phyloP scores from a whole-genome alignment of 495 filamentous ascomycete species.

The Penicillium flavigenum region DNA sequence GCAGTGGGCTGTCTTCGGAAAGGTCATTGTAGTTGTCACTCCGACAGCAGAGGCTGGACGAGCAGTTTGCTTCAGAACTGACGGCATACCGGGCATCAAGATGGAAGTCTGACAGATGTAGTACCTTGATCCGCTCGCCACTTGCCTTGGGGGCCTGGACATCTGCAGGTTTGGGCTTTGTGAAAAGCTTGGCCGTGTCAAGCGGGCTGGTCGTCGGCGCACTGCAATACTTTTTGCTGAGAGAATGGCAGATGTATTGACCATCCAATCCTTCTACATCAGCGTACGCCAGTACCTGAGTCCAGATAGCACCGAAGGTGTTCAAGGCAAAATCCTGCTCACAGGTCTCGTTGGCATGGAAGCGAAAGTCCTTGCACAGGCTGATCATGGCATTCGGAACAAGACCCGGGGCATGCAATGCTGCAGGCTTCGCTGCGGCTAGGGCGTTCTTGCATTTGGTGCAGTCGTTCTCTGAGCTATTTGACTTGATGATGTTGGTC shows the following conservation, averaged over 20 bases:
- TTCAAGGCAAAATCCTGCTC: slow-evolving; percentile 44
- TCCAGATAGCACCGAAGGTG: slow-evolving; percentile 55
- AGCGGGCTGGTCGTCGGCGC: slow-evolving; percentile 44
- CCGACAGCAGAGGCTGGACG: slow-evolving; percentile 54
- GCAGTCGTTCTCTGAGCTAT: slow-evolving; percentile 42
- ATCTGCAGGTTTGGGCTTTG: slow-evolving; percentile 55
- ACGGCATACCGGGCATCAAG: slow-evolving; percentile 58
- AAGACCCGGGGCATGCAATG: slow-evolving; percentile 45
- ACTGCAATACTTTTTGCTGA: slow-evolving; percentile 49
- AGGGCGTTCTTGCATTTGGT: slow-evolving; percentile 54
- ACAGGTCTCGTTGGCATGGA: slow-evolving; percentile 45
- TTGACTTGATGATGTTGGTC: slow-evolving; percentile 43
- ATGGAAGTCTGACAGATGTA: slow-evolving; percentile 61
- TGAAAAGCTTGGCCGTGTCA: slow-evolving; percentile 47
- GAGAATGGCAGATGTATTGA: slow-evolving; percentile 55
- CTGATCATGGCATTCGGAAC: slow-evolving; percentile 52
- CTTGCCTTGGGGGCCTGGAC: slow-evolving; percentile 42
- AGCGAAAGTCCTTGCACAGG: slow-evolving; percentile 48
- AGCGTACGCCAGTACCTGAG: slow-evolving; percentile 55
- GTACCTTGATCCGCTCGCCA: slow-evolving; percentile 56
- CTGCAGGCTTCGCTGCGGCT: slow-evolving; percentile 49
- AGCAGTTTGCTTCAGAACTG: slow-evolving; percentile 57
- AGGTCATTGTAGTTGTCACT: slow-evolving; percentile 40
- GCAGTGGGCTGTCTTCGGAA: slow-evolving; percentile 29
- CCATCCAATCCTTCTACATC: slow-evolving; percentile 58